These are phyloP conservation scores for Yarrowia sp. DNA, from an alignment of 805 yeast genomes.

Conservation along the genomic window DNA sequence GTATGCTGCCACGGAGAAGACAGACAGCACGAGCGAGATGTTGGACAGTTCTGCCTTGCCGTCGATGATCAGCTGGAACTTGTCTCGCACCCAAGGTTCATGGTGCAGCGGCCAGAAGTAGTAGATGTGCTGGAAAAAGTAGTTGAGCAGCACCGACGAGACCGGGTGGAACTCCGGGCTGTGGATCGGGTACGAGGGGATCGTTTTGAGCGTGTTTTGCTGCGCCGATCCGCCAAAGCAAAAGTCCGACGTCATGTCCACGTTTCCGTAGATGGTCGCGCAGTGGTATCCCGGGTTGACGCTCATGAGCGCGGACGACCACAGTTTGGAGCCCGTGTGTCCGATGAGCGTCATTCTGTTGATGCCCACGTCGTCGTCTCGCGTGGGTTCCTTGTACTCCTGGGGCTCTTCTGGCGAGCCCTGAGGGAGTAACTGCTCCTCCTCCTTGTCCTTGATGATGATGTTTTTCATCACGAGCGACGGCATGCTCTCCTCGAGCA, in stretches of 20 bases:
- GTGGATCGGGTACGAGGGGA: neutral
- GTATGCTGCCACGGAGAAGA: neutral
- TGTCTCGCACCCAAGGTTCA: slow-evolving; percentile 22
- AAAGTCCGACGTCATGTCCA: slow-evolving; percentile 9
- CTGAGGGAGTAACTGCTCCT: neutral
- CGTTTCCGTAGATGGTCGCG: slow-evolving; percentile 7
- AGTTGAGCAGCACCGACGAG: slow-evolving; percentile 9
- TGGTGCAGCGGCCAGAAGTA: slow-evolving; percentile 22
- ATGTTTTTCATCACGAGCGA: slow-evolving; percentile 15
- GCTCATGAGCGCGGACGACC: slow-evolving; percentile 4
- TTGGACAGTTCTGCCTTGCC: slow-evolving; percentile 1
- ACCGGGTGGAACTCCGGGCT: slow-evolving; percentile 15
- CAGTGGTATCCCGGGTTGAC: slow-evolving; percentile 26
- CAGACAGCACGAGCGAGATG: slow-evolving; percentile 3
- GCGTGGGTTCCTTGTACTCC: neutral
- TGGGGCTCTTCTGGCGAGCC: neutral
- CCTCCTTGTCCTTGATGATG: neutral
- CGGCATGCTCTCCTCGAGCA: slow-evolving; percentile 21
- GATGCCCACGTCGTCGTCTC: slow-evolving; percentile 11
- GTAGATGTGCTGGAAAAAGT: slow-evolving; percentile 23
- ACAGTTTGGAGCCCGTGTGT: slow-evolving; percentile 2
- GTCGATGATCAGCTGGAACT: slow-evolving; percentile 6
- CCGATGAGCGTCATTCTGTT: slow-evolving; percentile 10
- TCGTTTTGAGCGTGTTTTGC: neutral
- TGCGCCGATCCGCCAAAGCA: slow-evolving; percentile 1